These are phyloP conservation scores for Daldinia caldariorum DNA, from an alignment of 495 filamentous ascomycete genomes.

Conservation along the genomic window DNA sequence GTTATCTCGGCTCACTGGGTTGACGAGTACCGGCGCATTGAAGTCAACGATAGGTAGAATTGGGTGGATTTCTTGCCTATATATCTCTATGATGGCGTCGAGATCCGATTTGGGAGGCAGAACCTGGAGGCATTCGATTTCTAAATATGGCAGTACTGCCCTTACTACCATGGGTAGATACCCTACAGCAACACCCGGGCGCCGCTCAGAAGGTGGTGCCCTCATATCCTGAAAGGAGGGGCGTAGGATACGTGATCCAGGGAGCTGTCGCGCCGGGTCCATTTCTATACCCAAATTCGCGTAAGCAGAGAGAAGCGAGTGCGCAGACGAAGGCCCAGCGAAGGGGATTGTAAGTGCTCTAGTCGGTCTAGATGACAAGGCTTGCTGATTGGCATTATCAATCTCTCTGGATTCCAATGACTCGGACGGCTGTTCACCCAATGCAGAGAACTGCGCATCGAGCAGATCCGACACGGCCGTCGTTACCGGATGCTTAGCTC, in stretches of 20 bases:
- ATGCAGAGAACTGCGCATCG: neutral
- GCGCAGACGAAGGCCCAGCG: conserved; percentile 28
- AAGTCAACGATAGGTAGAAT: conserved; percentile 48
- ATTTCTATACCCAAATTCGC: conserved; percentile 2
- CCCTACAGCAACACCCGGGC: conserved; percentile 19
- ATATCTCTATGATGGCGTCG: conserved; percentile 43
- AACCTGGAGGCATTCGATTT: conserved; percentile 44
- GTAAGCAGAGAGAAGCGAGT: conserved; percentile 21
- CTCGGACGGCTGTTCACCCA: conserved; percentile 5
- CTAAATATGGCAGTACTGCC: conserved; percentile 41
- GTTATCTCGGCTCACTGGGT: conserved; percentile 23
- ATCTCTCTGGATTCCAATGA: neutral
- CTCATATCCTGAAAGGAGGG: conserved; percentile 39
- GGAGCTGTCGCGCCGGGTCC: conserved; percentile 9
- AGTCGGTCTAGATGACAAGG: neutral
- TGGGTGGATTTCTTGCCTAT: conserved; percentile 47
- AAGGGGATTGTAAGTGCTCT: conserved; percentile 15
- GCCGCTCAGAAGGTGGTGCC: conserved; percentile 29
- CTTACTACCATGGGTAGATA: conserved; percentile 29
- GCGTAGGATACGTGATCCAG: conserved; percentile 21
- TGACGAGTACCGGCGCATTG: conserved; percentile 11
- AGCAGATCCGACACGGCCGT: neutral
- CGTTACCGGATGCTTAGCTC: neutral
- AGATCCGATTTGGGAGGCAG: conserved; percentile 34
- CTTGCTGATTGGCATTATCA: conserved; percentile 6